Evolutionary conservation across 2,329 filamentous ascomycete genomes (phyloP).

Genomic region (Fonsecaea pedrosoi): DNA sequence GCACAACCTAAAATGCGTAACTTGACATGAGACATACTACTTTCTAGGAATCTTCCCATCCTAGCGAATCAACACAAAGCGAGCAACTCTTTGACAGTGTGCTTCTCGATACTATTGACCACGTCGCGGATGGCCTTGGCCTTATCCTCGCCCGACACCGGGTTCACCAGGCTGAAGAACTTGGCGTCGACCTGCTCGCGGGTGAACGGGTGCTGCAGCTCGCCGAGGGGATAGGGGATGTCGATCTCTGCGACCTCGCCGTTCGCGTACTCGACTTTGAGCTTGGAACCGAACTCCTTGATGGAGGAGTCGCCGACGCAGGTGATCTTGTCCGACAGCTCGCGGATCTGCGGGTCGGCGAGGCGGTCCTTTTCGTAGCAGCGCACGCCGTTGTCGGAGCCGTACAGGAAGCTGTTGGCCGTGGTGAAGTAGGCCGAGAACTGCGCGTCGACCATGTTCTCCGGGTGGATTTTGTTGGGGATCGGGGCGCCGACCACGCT

Average conservation of each 20-base stretch:
- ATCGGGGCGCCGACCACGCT: conserved; percentile 45
- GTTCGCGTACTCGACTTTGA: conserved; percentile 34
- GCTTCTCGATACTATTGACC: conserved; percentile 41
- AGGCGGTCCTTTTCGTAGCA: conserved; percentile 32
- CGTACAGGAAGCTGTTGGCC: conserved; percentile 39
- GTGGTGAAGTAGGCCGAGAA: conserved; percentile 47
- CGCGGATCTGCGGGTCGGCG: conserved; percentile 26
- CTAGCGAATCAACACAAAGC: conserved; percentile 17
- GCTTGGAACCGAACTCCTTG: conserved; percentile 29
- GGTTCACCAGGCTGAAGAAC: conserved; percentile 35
- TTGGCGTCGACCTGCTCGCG: conserved; percentile 36
- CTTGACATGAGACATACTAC: neutral
- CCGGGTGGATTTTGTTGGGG: conserved; percentile 47
- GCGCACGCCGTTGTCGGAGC: conserved; percentile 27
- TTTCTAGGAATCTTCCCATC: too few species aligned
- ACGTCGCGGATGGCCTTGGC: conserved; percentile 22
- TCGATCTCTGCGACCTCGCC: conserved; percentile 28
- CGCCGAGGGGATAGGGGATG: conserved; percentile 37
- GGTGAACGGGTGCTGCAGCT: conserved; percentile 37
- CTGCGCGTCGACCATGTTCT: conserved; percentile 47
- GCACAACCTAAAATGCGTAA: neutral
- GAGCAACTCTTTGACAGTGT: conserved; percentile 30
- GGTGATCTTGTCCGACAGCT: conserved; percentile 33
- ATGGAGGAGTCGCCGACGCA: conserved; percentile 32
- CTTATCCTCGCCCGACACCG: conserved; percentile 27